Percentiles rank a stretch among this genome's conserved stretches.
Conservation (phyloP, 164 flowering plant species). For the Hamamelis virginiana region DNA sequence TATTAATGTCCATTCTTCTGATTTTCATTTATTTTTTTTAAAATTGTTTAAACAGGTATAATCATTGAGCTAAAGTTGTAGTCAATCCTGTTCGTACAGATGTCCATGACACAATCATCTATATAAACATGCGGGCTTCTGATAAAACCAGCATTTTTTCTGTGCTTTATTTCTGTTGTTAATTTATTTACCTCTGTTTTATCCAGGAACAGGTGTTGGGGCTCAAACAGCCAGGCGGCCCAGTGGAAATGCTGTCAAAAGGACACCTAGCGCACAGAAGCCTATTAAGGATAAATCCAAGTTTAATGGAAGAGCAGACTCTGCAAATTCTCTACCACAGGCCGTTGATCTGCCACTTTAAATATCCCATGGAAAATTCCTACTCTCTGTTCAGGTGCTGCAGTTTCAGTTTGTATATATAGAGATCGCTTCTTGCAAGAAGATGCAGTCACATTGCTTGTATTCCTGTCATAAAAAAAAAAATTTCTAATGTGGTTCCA, state of each 20-base stretch:
- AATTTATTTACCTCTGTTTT: constrained; percentile 6
- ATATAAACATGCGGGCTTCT: neutral
- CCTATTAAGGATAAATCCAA: constrained; percentile 37
- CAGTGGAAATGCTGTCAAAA: constrained; percentile 29
- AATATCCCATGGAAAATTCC: constrained; percentile 7
- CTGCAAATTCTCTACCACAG: constrained; percentile 21
- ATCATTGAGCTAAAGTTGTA: no score
- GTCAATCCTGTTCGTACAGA: no score
- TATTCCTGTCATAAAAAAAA: neutral
- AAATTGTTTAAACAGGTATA: no score
- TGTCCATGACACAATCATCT: neutral
- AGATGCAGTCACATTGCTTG: neutral
- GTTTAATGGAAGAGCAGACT: constrained; percentile 22
- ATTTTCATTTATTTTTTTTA: no score
- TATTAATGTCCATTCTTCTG: no score
- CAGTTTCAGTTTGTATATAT: constrained; percentile 24
- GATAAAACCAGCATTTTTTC: neutral
- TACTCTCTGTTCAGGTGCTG: constrained; percentile 1
- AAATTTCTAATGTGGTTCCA: neutral
- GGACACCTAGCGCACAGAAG: constrained; percentile 30
- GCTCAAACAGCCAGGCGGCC: constrained; percentile 31
- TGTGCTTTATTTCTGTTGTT: neutral
- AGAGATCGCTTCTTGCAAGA: constrained; percentile 3
- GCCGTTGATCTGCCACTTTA: constrained; percentile 19
- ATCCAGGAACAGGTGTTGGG: constrained; percentile 31